Evolutionary conservation across 176 grass and related monocot species (phyloP).

Genomic region (Tillandsia leiboldiana): DNA sequence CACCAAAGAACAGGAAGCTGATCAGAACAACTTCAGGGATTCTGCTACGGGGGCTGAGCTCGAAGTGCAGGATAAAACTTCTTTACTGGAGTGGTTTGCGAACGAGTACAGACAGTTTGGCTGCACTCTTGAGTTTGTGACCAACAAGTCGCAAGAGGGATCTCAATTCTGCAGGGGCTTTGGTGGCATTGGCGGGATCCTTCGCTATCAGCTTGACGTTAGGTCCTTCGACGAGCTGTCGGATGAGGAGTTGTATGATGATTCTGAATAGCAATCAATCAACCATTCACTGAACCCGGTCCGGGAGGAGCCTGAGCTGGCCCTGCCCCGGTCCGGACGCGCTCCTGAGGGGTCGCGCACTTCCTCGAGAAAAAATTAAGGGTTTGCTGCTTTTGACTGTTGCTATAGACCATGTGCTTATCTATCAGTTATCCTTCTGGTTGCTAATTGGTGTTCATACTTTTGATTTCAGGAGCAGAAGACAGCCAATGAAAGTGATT

Average conservation of each 20-base stretch:
- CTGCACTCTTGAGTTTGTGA: conserved; percentile 26
- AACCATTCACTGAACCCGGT: conserved; percentile 21
- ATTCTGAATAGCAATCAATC: conserved; percentile 31
- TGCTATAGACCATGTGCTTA: background rate
- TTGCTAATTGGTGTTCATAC: background rate
- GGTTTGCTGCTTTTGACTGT: background rate
- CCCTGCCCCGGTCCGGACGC: background rate
- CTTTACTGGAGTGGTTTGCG: conserved; percentile 24
- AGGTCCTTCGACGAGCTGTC: conserved; percentile 19
- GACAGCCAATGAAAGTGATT: background rate
- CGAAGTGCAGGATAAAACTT: conserved; percentile 15
- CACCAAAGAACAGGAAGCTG: conserved; percentile 24
- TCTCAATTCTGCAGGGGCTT: conserved; percentile 25
- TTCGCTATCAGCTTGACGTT: conserved; percentile 21
- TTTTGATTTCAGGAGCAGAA: background rate
- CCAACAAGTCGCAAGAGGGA: conserved; percentile 20
- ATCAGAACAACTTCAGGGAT: conserved; percentile 23
- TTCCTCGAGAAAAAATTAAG: conserved; percentile 20
- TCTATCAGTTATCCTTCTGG: background rate
- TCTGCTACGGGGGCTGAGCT: conserved; percentile 12
- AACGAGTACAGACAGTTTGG: conserved; percentile 21
- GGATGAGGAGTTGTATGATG: conserved; percentile 24
- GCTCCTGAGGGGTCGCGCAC: conserved; percentile 13
- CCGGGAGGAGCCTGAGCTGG: conserved; percentile 26
- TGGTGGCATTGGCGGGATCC: conserved; percentile 29